Base-by-base conservation (phyloP, 768 basidiomycete genomes). In the Epithele typhae region DNA sequence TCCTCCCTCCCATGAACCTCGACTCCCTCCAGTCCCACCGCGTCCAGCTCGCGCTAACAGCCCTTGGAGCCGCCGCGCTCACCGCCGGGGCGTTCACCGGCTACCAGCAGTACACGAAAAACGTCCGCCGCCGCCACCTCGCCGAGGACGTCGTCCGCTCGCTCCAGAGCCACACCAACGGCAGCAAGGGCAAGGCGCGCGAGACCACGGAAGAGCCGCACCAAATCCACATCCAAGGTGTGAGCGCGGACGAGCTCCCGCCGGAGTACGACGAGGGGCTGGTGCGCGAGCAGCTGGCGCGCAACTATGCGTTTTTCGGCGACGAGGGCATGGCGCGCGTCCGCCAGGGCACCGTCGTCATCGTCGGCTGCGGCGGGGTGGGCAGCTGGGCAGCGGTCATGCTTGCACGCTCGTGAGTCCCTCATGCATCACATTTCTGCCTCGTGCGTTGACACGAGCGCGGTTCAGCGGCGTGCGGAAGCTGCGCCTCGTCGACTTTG, bases 301-400 rank as follows among this genome's bases (percentile, higher is more conserved):
- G 96, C 34, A 97, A 97, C 67, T 96, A 95, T 58, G 83, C 87
- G 8, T 97, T 98, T 68, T 87, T 98, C 43, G 92, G 92, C 0
- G 88, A 94, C 25, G 87, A 92, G 27, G 80, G 80, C 33, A 95
- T 97, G 90, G 63, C 68, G 9, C 83, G 79, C 59, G 75, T 98
- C 43, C 75, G 96, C 43, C 60, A 72, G 8, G 79, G 82, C 11
- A 78, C 73, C 4, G 93, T 97, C 1, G 92, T 91, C 15, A 71
- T 98, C 17, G 84, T 99, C 3, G 96, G 96, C 5, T 92, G 93
- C 54, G 96, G 96, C 48, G 95, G 96, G 2, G 96, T 99, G 0
- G 96, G 96, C 0, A 93, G 90, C 60, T 95, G 92, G 90, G 88
- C 84, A 30, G 92, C 93, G 14, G 79, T 95, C 25, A 95, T 95